Evolutionary conservation across 139 green algal genomes (phyloP).

Genomic region (Yamagishiella unicocca): DNA sequence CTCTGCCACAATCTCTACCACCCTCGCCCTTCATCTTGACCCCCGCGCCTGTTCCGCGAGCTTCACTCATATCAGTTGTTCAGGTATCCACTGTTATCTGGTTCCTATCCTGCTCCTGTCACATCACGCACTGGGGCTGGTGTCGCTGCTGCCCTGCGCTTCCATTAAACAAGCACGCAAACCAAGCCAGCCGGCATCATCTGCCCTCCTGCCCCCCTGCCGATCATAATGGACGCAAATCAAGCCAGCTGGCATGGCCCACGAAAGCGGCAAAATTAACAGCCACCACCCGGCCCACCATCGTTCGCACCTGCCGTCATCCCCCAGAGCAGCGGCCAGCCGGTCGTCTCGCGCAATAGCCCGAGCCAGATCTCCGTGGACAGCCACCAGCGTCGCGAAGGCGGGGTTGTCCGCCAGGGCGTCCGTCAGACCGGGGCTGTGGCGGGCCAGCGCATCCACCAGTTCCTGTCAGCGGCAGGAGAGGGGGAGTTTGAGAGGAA

Average conservation of each 20-base stretch:
- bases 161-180: not conserved
- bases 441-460: conserved; percentile 7
- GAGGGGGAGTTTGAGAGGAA: too few species aligned
- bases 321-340: conserved; percentile 15
- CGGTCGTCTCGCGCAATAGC: not conserved
- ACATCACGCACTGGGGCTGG: too few species aligned
- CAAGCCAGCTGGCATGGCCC: not conserved
- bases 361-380: not conserved
- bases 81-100: too few species aligned
- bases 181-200: not conserved
- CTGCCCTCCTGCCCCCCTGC: not conserved
- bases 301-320: not conserved
- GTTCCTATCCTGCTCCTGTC: too few species aligned
- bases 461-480: not conserved
- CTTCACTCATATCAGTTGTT: too few species aligned
- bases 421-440: not conserved
- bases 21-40: too few species aligned
- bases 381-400: conserved; percentile 7
- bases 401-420: not conserved
- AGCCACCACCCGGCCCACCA: not conserved
- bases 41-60: too few species aligned
- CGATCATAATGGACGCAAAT: not conserved
- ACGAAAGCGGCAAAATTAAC: not conserved
- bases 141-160: not conserved
- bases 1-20: too few species aligned